Percentiles rank a stretch among this genome's conserved stretches.
phyloP scores from a whole-genome alignment of 139 green algal genomes.

The Micractinium conductrix region DNA sequence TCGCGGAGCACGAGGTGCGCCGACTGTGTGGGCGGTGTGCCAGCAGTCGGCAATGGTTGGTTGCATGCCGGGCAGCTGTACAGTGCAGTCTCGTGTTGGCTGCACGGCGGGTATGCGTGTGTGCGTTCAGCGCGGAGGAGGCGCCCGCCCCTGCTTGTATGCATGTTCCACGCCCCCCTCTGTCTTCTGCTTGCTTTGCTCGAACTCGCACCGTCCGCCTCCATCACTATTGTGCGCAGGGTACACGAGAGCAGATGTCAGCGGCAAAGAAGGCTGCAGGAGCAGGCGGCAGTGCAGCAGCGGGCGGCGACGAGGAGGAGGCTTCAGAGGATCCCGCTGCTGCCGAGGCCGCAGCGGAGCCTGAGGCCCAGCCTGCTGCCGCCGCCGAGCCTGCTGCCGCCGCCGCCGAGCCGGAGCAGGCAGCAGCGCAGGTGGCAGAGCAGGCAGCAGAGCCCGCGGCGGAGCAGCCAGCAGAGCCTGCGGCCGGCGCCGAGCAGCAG shows the following conservation, averaged over 20 bases:
- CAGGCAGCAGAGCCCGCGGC: neutral
- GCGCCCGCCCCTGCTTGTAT: too few species aligned
- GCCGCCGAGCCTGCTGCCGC: constrained; percentile 10
- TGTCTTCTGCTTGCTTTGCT: neutral
- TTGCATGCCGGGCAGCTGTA: too few species aligned
- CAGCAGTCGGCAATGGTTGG: too few species aligned
- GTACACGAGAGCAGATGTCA: constrained; percentile 17
- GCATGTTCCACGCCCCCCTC: neutral
- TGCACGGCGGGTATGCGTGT: too few species aligned
- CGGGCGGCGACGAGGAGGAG: neutral
- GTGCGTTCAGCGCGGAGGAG: too few species aligned
- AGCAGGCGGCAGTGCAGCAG: neutral
- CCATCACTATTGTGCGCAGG: too few species aligned
- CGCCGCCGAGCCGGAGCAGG: neutral
- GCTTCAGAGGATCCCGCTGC: neutral
- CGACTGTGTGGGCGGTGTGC: neutral
- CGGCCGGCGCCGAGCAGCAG: neutral
- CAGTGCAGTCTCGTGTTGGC: too few species aligned
- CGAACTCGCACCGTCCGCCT: too few species aligned
- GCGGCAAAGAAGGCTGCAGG: neutral
- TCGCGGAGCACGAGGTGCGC: constrained; percentile 33
- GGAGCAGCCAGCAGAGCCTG: neutral
- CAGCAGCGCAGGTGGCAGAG: neutral
- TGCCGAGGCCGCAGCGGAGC: neutral
- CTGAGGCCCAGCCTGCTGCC: neutral